phyloP scores from a whole-genome alignment of 2,329 filamentous ascomycete genomes.

The Trichoderma atrobrunneum region DNA sequence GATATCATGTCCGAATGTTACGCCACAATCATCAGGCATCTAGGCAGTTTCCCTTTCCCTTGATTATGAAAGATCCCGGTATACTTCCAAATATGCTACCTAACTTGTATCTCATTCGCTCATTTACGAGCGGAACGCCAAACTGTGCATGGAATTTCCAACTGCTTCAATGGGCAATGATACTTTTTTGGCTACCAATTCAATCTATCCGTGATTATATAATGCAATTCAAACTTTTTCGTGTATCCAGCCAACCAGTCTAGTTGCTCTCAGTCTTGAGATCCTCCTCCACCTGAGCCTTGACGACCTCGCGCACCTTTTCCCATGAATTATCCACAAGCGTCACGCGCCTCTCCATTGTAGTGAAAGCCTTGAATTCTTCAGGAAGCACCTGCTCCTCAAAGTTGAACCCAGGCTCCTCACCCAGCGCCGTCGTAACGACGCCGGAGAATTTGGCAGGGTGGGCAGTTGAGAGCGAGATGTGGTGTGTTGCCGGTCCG shows the following conservation, averaged over 20 bases:
- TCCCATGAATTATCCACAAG: conserved; percentile 70
- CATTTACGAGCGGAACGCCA: background rate
- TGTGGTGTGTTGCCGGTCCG: conserved; percentile 57
- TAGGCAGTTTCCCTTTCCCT: background rate
- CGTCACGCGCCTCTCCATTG: conserved; percentile 71
- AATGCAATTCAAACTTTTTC: background rate
- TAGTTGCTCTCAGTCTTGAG: conserved; percentile 9
- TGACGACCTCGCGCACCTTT: conserved; percentile 71
- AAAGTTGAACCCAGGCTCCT: conserved; percentile 70
- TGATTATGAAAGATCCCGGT: background rate
- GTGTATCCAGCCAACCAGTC: background rate
- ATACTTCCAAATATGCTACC: background rate
- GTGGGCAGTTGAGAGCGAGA: conserved; percentile 89
- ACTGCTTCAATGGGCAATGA: background rate
- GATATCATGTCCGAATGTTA: background rate
- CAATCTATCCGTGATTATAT: background rate
- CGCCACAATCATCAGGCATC: background rate
- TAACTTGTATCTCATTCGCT: background rate
- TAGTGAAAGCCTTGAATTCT: conserved; percentile 78
- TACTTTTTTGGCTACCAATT: background rate
- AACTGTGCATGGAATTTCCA: background rate
- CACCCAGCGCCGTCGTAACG: conserved; percentile 74
- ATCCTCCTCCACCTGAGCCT: conserved; percentile 58
- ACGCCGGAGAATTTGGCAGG: conserved; percentile 91
- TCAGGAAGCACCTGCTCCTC: conserved; percentile 67